Conservation (phyloP, 1,139 yeast genomes). For the Saccharomyces hybrid region DNA sequence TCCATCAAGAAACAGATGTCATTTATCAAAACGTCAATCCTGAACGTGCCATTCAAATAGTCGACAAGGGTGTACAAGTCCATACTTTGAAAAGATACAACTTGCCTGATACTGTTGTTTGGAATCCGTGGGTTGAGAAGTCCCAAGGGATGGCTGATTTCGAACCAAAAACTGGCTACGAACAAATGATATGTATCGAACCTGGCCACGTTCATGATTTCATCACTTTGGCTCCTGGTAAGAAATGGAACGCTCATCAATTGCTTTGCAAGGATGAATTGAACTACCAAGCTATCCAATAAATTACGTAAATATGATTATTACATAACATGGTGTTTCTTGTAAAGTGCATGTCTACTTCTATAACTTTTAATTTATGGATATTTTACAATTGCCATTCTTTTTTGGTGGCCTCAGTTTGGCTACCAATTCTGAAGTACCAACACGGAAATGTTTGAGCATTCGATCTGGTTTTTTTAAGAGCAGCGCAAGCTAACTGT, state of each 20-base stretch:
- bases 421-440: too few relatives aligned
- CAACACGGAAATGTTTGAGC: too few relatives aligned
- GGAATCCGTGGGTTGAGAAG: conserved; percentile 95
- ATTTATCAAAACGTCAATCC: conserved; percentile 59
- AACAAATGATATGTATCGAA: conserved; percentile 87
- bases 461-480: too few relatives aligned
- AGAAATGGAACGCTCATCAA: conserved; percentile 66
- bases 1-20: conserved; percentile 77
- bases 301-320: neutral
- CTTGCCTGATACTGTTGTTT: conserved; percentile 84
- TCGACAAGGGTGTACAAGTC: conserved; percentile 61
- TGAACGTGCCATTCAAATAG: conserved; percentile 53
- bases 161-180: conserved; percentile 74
- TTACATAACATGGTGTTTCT: neutral
- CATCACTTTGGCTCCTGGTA: conserved; percentile 54
- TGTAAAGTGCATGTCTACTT: neutral
- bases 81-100: conserved; percentile 59
- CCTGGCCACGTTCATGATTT: conserved; percentile 81
- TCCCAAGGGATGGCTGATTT: conserved; percentile 80
- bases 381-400: too few relatives aligned
- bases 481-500: too few relatives aligned
- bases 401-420: too few relatives aligned
- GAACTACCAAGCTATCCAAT: conserved; percentile 34
- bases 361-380: too few relatives aligned
- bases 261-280: conserved; percentile 37